Percentiles rank a stretch among this genome's conserved stretches.
phyloP scores from a whole-genome alignment of 2,329 filamentous ascomycete species.

The Botryotinia globosa region DNA sequence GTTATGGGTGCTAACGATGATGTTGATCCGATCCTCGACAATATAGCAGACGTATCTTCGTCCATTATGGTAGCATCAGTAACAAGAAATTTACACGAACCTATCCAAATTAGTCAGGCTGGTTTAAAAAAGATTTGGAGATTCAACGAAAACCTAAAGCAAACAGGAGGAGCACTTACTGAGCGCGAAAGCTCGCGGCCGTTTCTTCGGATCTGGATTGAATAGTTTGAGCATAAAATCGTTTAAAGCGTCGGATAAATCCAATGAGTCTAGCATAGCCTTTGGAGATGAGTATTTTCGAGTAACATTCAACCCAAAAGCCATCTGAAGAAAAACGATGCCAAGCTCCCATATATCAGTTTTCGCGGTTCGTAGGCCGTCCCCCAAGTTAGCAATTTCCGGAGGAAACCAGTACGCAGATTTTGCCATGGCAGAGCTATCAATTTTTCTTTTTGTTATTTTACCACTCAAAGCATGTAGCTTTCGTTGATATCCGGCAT shows the following conservation, averaged over 20 bases:
- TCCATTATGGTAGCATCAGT: conserved; percentile 59
- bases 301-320: conserved; percentile 77
- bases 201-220: conserved; percentile 76
- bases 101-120: not conserved
- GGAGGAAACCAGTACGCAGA: conserved; percentile 83
- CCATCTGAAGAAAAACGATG: conserved; percentile 88
- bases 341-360: conserved; percentile 96
- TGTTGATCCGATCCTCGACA: conserved; percentile 43
- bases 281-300: conserved; percentile 77
- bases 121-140: not conserved
- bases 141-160: not conserved
- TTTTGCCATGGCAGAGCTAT: conserved; percentile 59
- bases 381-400: conserved; percentile 64
- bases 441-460: conserved; percentile 52
- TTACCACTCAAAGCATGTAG: conserved; percentile 59
- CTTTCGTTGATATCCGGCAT: conserved; percentile 68
- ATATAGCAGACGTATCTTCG: conserved; percentile 40
- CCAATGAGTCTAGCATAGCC: conserved; percentile 66
- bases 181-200: conserved; percentile 76
- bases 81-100: conserved; percentile 62
- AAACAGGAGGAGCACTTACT: conserved; percentile 34
- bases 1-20: conserved; percentile 44
- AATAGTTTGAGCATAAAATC: conserved; percentile 85
- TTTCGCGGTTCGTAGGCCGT: conserved; percentile 66
- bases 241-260: conserved; percentile 70